Base-by-base conservation (phyloP, 345 rosid genomes). In the Brassica juncea region DNA sequence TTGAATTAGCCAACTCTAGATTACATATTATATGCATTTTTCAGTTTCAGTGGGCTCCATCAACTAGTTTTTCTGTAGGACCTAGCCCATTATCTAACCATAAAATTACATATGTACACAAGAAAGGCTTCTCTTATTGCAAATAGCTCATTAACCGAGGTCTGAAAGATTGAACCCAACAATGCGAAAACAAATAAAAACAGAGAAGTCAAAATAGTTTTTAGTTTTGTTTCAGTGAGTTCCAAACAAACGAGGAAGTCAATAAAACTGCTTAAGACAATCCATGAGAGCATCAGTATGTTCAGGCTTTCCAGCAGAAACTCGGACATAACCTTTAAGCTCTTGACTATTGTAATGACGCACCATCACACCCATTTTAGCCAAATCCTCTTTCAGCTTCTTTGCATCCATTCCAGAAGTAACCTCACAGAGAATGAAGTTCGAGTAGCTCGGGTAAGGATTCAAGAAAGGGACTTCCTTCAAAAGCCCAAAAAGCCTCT, bases 341-440 rank as follows among this genome's bases (percentile, higher is more conserved):
- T 90, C 97, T 79, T 86, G 86, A 32, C 89, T 94, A 30, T 88
- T 85, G 78, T 92, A 94, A 87, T 92, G 99, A 66, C 98, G 98
- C 65, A 94, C 85, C 96, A 94, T 90, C 67, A 92, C 93, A 3
- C 98, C 99, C 96, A 84, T 91, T 25, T 78, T 78, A 0, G 96
- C 91, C 68, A 94, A 96, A 81, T 92, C 95, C 11, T 90, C 98
- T 91, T 95, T 93, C 30, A 94, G 82, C 84, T 88, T 90, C 91
- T 91, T 92, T 8, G 98, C 97, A 63, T 90, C 93, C 90, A 83
- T 87, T 72, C 91, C 96, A 34, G 89, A 82, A 44, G 86, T 86
- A 65, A 95, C 98, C 85, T 86, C 89, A 19, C 99, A 91, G 16
- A 93, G 96, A 83, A 95, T 90, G 87, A 90, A 95, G 82, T 92